phyloP scores from a whole-genome alignment of 2,329 filamentous ascomycete species.

The Ceratocystis albifundus region DNA sequence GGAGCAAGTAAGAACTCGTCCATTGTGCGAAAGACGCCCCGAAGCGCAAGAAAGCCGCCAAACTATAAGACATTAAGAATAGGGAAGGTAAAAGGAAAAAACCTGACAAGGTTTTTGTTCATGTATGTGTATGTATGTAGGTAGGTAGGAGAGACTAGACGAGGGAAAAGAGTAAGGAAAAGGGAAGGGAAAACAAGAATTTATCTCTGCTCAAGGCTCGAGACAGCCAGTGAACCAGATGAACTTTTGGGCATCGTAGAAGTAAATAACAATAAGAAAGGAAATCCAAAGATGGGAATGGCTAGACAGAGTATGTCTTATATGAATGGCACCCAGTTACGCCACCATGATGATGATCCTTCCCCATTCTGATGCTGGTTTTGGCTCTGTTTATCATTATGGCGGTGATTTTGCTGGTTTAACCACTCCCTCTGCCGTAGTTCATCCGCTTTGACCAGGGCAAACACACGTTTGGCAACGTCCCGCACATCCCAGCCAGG shows the following conservation, averaged over 20 bases:
- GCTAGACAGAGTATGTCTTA: background rate
- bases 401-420: background rate
- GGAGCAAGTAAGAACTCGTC: slow-evolving; percentile 16
- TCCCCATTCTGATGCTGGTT: background rate
- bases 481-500: slow-evolving; percentile 39
- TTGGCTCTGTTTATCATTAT: background rate
- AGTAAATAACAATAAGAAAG: background rate
- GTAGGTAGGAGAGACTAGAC: background rate
- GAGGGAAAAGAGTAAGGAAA: background rate
- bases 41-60: slow-evolving; percentile 14
- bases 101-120: slow-evolving; percentile 33
- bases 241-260: background rate
- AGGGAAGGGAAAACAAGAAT: background rate
- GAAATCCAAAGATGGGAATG: background rate
- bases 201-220: too few relatives aligned
- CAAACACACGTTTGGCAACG: slow-evolving; percentile 43
- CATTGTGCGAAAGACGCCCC: slow-evolving; percentile 22
- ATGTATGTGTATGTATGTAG: background rate
- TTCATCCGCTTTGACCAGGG: slow-evolving; percentile 24
- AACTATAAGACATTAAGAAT: slow-evolving; percentile 22
- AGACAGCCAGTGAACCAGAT: too few relatives aligned
- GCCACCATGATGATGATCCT: slow-evolving; percentile 9
- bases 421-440: slow-evolving; percentile 20
- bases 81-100: slow-evolving; percentile 28
- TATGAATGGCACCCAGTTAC: slow-evolving; percentile 15